Evolutionary conservation across 768 basidiomycete species (phyloP), one percentile per base, ranked within the genome.

Genomic region (Auriscalpium vulgare): DNA sequence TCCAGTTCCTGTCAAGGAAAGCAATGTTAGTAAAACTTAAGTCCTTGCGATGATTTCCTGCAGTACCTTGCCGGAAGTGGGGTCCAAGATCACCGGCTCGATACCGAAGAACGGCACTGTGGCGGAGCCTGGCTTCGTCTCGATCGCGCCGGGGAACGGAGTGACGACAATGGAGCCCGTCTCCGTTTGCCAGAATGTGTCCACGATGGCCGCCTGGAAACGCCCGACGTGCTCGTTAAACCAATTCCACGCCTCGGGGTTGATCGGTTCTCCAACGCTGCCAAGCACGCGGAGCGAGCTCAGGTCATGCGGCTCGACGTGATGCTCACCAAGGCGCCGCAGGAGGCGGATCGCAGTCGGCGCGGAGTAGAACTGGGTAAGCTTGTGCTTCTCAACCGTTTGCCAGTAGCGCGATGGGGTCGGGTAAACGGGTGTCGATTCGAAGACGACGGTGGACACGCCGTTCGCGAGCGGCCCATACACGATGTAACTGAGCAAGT

Each of bases 211-310:
- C 67, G 91, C 95, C 69, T 97, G 80, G 62, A 72, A 77, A 65
- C 81, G 80, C 10, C 95, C 97, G 53, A 97, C 94, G 66, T 92
- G 83, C 66, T 97, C 93, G 70, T 95, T 93, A 73, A 95, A 97
- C 95, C 95, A 98, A 65, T 95, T 82, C 95, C 97, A 97, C 10
- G 95, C 95, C 70, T 97, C 95, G 29, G 95, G 94, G 72, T 97
- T 97, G 77, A 99, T 98, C 1, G 97, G 97, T 74, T 99, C 97
- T 54, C 95, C 97, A 47, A 98, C 97, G 57, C 79, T 86, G 21
- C 97, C 95, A 40, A 99, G 75, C 8, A 97, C 87, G 56, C 97
- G 84, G 56, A 99, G 71, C 14, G 79, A 80, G 65, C 78, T 83
- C 49, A 99, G 79, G 68, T 97, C 92, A 71, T 92, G 79, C 10